These are phyloP conservation scores for Phaeosphaeria sp. DNA, from an alignment of 2,329 filamentous ascomycete species.

Conservation along the genomic window DNA sequence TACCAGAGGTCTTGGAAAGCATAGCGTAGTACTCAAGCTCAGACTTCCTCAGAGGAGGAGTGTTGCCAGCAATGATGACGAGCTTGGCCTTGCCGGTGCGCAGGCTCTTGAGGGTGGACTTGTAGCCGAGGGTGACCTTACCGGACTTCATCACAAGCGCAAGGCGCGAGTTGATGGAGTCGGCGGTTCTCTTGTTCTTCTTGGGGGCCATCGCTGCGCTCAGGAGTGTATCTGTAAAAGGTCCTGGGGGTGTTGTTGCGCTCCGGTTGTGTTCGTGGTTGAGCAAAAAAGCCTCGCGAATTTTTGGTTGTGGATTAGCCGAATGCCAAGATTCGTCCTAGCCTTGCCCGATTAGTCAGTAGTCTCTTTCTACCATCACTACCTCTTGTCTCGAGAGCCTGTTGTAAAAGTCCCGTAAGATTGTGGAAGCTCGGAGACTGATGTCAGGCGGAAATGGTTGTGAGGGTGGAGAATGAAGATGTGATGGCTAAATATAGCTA, in stretches of 20 bases:
- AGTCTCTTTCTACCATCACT: neutral
- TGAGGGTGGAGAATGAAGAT: too few species aligned
- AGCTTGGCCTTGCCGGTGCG: slow-evolving; percentile 98
- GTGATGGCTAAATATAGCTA: too few species aligned
- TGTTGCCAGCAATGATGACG: slow-evolving; percentile 94
- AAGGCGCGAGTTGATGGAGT: slow-evolving; percentile 74
- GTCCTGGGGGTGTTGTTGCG: slow-evolving; percentile 44
- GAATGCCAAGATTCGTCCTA: slow-evolving; percentile 25
- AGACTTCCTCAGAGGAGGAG: slow-evolving; percentile 94
- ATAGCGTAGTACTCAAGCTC: slow-evolving; percentile 79
- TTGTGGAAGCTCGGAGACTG: neutral
- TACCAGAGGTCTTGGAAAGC: slow-evolving; percentile 78
- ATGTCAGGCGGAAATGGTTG: too few species aligned
- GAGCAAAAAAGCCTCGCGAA: slow-evolving; percentile 8
- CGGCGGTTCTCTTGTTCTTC: slow-evolving; percentile 84
- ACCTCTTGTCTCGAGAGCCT: neutral
- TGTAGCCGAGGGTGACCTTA: slow-evolving; percentile 86
- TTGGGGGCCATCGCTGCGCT: slow-evolving; percentile 71
- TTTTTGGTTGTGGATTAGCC: slow-evolving; percentile 18
- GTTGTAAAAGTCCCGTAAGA: neutral
- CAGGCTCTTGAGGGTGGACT: slow-evolving; percentile 85
- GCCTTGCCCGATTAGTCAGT: slow-evolving; percentile 7
- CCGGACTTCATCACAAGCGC: slow-evolving; percentile 73
- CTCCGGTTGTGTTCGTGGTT: slow-evolving; percentile 36
- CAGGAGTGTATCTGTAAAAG: slow-evolving; percentile 35